Evolutionary conservation across 2,329 filamentous ascomycete genomes (phyloP).

Genomic region (Beauveria bassiana): DNA sequence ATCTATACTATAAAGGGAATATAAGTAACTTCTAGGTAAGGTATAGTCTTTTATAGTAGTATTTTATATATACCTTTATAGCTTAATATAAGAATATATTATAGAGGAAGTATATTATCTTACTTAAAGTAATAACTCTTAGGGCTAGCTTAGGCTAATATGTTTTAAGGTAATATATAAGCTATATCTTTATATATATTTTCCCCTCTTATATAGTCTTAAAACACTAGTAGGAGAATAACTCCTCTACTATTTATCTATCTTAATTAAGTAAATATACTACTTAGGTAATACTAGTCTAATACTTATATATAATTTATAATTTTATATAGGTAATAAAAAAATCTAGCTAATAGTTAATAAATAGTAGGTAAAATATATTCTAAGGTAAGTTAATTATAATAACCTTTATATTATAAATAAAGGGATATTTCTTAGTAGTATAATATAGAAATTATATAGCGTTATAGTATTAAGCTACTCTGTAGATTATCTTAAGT

Average conservation of each 20-base stretch:
- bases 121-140: constrained; percentile 38
- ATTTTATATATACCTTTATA: constrained; percentile 31
- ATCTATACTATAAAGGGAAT: neutral
- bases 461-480: too few species aligned
- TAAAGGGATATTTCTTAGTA: constrained; percentile 23
- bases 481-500: constrained; percentile 26
- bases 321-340: neutral
- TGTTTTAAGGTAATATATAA: constrained; percentile 1
- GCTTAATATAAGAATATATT: constrained; percentile 37
- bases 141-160: constrained; percentile 18
- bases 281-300: neutral
- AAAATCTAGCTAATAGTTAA: neutral
- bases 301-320: neutral
- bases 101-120: constrained; percentile 44
- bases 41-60: constrained; percentile 37
- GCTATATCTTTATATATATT: neutral
- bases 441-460: constrained; percentile 24
- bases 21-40: constrained; percentile 2
- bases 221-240: neutral
- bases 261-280: too few species aligned
- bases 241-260: too few species aligned
- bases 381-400: constrained; percentile 20
- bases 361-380: neutral
- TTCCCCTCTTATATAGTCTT: neutral
- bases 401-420: constrained; percentile 22